phyloP scores from a whole-genome alignment of 768 basidiomycete genomes.

The Pulveroboletus sp. region DNA sequence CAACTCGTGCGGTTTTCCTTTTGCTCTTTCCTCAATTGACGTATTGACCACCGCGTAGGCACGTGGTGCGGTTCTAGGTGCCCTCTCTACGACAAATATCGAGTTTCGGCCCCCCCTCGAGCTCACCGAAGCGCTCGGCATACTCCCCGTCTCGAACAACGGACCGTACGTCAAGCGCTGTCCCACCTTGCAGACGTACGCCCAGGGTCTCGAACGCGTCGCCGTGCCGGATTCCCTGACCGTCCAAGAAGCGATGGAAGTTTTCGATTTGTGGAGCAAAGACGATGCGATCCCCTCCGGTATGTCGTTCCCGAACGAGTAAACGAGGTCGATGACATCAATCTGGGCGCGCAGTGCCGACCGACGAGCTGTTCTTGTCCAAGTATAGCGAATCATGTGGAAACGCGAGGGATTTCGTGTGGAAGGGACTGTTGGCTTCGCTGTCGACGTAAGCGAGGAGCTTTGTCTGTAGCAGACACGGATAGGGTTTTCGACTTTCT shows the following conservation, averaged over 20 bases:
- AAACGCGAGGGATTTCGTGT: conserved; percentile 76
- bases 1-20: conserved; percentile 53
- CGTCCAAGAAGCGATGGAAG: conserved; percentile 61
- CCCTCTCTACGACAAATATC: conserved; percentile 60
- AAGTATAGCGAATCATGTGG: conserved; percentile 77
- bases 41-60: conserved; percentile 38
- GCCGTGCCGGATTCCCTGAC: conserved; percentile 56
- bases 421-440: conserved; percentile 51
- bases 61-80: conserved; percentile 68
- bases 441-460: conserved; percentile 17
- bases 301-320: conserved; percentile 13
- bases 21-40: neutral
- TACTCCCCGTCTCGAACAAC: conserved; percentile 39
- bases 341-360: conserved; percentile 28
- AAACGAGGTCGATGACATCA: neutral
- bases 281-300: conserved; percentile 51
- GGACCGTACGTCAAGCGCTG: conserved; percentile 58
- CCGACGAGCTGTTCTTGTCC: conserved; percentile 72
- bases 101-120: conserved; percentile 57
- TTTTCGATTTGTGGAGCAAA: conserved; percentile 76
- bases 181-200: conserved; percentile 46
- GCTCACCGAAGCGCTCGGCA: conserved; percentile 56
- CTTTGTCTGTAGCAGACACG: neutral
- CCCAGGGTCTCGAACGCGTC: conserved; percentile 49
- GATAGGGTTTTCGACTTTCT: too few relatives aligned